phyloP scores from a whole-genome alignment of 2,329 filamentous ascomycete species.

The Nigrograna mackinnonii region DNA sequence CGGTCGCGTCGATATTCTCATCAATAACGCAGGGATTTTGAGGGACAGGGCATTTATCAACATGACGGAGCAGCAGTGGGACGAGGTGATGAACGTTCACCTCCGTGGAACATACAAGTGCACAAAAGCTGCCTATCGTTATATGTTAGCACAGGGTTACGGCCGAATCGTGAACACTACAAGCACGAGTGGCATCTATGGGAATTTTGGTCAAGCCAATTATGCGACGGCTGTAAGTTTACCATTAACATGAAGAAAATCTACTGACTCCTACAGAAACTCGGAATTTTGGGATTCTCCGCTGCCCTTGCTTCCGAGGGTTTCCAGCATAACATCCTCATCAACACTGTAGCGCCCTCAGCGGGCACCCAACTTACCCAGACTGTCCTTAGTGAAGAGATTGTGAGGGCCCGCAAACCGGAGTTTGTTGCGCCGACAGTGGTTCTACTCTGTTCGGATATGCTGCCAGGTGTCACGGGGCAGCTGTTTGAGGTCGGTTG shows the following conservation, averaged over 20 bases:
- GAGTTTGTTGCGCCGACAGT: constrained; percentile 97
- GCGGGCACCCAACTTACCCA: constrained; percentile 94
- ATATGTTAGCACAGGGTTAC: constrained; percentile 99
- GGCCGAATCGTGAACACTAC: constrained; percentile 95
- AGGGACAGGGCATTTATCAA: constrained; percentile 98
- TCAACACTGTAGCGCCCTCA: constrained; percentile 98
- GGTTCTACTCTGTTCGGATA: constrained; percentile 82
- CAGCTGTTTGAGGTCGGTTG: constrained; percentile 93
- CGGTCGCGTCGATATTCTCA: constrained; percentile 88
- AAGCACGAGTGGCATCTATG: constrained; percentile 95
- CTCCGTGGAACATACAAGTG: constrained; percentile 95
- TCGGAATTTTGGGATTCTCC: constrained; percentile 94
- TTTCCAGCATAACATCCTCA: constrained; percentile 94
- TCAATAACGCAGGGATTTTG: constrained; percentile 97
- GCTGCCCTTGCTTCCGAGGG: constrained; percentile 91
- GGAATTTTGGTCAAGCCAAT: constrained; percentile 98
- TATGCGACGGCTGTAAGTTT: constrained; percentile 79
- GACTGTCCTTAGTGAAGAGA: constrained; percentile 92
- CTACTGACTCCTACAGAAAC: no score
- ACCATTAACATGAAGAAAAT: no score
- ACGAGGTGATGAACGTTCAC: constrained; percentile 90
- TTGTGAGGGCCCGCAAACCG: constrained; percentile 98
- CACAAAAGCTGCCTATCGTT: constrained; percentile 89
- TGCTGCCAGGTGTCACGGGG: constrained; percentile 83
- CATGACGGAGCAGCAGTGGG: constrained; percentile 97